Evolutionary conservation across 2,329 filamentous ascomycete species (phyloP).

Genomic region (Paraconiothyrium brasiliense): DNA sequence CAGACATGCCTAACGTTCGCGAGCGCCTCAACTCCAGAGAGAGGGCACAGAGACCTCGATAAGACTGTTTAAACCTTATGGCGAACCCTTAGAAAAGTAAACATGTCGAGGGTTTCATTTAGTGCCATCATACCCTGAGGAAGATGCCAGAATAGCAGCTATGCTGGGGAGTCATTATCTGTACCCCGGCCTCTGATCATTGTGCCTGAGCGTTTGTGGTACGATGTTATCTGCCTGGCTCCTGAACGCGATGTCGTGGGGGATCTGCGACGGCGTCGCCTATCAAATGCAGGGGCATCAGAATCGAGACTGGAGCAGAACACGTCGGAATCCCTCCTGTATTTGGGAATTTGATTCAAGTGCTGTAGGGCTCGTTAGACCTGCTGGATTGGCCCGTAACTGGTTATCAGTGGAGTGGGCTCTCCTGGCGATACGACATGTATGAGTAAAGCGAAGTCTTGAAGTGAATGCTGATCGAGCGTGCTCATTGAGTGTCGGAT

Average conservation of each 20-base stretch:
- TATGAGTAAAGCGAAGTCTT: background rate
- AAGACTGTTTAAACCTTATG: background rate
- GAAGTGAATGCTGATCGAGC: too few relatives aligned
- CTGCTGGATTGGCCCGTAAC: background rate
- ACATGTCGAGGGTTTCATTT: background rate
- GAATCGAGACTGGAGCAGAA: background rate
- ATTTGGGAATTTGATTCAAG: background rate
- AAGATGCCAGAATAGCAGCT: background rate
- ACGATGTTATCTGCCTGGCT: background rate
- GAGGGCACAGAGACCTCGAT: background rate
- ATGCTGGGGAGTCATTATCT: background rate
- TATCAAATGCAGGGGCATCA: constrained; percentile 4
- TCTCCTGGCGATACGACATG: background rate
- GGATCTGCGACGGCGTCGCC: constrained; percentile 5
- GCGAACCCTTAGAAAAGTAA: background rate
- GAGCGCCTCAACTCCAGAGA: background rate
- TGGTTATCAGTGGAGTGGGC: background rate
- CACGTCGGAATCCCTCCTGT: background rate
- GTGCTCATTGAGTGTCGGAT: too few relatives aligned
- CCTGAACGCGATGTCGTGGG: background rate
- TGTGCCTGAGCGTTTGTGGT: background rate
- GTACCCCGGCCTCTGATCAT: background rate
- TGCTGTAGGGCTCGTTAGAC: background rate
- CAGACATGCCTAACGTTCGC: background rate
- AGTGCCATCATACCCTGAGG: background rate